Conservation (phyloP, 108 stramenopile genomes). For the Cyclostephanos tholiformis region DNA sequence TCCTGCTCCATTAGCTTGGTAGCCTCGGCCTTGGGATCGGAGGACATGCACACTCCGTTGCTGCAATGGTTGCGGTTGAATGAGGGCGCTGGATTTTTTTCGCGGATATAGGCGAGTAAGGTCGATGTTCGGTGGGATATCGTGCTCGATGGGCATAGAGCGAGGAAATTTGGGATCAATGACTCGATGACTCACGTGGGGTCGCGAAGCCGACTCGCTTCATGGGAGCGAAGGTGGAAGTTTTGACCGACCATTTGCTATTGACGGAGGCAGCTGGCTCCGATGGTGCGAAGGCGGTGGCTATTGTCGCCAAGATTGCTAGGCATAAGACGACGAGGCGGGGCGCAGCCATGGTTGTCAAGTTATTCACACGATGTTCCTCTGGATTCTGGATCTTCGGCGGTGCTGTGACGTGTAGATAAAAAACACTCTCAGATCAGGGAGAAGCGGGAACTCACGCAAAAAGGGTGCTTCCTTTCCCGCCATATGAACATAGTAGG, state of each 20-base stretch:
- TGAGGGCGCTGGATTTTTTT: slow-evolving; percentile 13
- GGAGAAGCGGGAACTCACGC: too few relatives aligned
- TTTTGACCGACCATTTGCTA: slow-evolving; percentile 2
- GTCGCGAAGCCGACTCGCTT: slow-evolving; percentile 36
- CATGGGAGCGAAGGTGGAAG: slow-evolving; percentile 39
- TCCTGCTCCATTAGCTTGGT: slow-evolving; percentile 32
- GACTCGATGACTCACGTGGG: not conserved
- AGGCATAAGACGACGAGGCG: slow-evolving; percentile 24
- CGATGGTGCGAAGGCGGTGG: slow-evolving; percentile 35
- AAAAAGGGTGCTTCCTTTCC: too few relatives aligned
- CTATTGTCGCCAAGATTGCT: slow-evolving; percentile 1
- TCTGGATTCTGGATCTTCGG: too few relatives aligned
- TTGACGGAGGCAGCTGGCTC: slow-evolving; percentile 10
- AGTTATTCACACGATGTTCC: too few relatives aligned
- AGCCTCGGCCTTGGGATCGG: slow-evolving; percentile 44
- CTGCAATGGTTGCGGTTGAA: slow-evolving; percentile 11
- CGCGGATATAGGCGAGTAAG: too few relatives aligned
- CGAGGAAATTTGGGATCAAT: not conserved
- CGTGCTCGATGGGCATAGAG: not conserved
- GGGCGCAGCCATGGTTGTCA: slow-evolving; percentile 12
- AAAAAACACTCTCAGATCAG: too few relatives aligned
- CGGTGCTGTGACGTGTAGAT: not conserved
- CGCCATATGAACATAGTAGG: not conserved
- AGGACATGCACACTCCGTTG: slow-evolving; percentile 32
- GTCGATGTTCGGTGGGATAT: too few relatives aligned